Evolutionary conservation across 345 rosid genomes (phyloP).

Genomic region (Eucalyptus cloeziana): DNA sequence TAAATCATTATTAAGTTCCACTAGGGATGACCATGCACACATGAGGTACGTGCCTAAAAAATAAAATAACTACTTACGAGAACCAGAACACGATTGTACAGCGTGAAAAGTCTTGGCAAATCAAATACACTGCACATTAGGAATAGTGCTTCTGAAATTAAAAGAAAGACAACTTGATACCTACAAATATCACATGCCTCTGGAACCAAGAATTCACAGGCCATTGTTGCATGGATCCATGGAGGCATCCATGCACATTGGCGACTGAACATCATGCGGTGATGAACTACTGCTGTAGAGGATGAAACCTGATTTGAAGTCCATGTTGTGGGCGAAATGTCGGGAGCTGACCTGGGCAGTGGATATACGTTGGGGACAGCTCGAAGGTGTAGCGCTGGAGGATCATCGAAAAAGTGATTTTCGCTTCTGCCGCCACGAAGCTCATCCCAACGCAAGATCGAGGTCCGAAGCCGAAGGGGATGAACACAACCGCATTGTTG

Average conservation of each 20-base stretch:
- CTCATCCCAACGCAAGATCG: conserved; percentile 23
- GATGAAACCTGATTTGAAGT: conserved; percentile 7
- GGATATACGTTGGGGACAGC: conserved; percentile 16
- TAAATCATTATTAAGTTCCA: no score
- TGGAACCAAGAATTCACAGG: background rate
- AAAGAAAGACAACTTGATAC: background rate
- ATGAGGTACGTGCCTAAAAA: no score
- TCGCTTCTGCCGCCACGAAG: conserved; percentile 12
- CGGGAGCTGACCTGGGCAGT: background rate
- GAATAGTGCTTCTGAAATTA: background rate
- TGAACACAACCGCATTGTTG: background rate
- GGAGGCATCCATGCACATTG: background rate
- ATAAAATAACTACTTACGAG: no score
- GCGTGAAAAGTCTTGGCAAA: background rate
- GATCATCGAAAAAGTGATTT: conserved; percentile 25
- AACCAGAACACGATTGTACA: background rate
- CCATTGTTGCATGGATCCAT: background rate
- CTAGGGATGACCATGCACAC: no score
- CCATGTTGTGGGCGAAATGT: conserved; percentile 10
- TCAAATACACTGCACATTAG: background rate
- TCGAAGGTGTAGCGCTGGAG: conserved; percentile 16
- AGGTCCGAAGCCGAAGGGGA: conserved; percentile 26
- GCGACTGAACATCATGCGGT: background rate
- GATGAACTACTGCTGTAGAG: background rate
- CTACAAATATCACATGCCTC: background rate